phyloP scores from a whole-genome alignment of 768 basidiomycete genomes.

The Rossbeevera mucosa region DNA sequence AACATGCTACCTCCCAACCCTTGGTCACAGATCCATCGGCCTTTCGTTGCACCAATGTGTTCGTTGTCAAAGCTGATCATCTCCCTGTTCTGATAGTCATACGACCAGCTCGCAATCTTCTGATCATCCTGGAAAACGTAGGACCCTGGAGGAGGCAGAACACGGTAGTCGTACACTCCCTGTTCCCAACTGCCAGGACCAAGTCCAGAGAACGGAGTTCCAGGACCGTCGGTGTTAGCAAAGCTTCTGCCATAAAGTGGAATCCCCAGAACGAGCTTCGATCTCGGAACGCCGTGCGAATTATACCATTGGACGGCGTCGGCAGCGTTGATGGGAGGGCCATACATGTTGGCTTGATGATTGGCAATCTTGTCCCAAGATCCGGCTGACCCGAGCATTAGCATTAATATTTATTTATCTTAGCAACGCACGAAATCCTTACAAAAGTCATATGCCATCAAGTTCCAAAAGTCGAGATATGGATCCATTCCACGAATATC shows the following conservation, averaged over 20 bases:
- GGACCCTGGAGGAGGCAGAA: conserved; percentile 73
- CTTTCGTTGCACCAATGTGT: conserved; percentile 66
- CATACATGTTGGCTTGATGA: conserved; percentile 85
- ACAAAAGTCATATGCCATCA: conserved; percentile 93
- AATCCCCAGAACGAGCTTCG: conserved; percentile 85
- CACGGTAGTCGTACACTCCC: conserved; percentile 91
- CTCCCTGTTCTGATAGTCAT: conserved; percentile 68
- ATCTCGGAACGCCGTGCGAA: conserved; percentile 61
- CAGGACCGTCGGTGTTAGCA: conserved; percentile 78
- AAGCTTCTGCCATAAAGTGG: conserved; percentile 95
- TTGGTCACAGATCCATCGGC: conserved; percentile 71
- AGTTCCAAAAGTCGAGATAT: conserved; percentile 92
- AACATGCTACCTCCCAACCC: conserved; percentile 91
- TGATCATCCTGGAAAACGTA: conserved; percentile 61
- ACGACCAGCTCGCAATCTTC: conserved; percentile 76
- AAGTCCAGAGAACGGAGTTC: conserved; percentile 70
- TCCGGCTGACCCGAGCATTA: conserved; percentile 47
- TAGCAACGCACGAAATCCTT: conserved; percentile 20
- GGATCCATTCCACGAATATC: conserved; percentile 80
- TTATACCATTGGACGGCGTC: conserved; percentile 69
- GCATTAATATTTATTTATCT: conserved; percentile 9
- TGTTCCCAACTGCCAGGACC: conserved; percentile 90
- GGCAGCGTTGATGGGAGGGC: conserved; percentile 57
- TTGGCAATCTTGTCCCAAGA: conserved; percentile 70
- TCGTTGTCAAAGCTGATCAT: conserved; percentile 82